These are phyloP conservation scores for Ambrosiella xylebori DNA, from an alignment of 2,329 filamentous ascomycete species.

Conservation along the genomic window DNA sequence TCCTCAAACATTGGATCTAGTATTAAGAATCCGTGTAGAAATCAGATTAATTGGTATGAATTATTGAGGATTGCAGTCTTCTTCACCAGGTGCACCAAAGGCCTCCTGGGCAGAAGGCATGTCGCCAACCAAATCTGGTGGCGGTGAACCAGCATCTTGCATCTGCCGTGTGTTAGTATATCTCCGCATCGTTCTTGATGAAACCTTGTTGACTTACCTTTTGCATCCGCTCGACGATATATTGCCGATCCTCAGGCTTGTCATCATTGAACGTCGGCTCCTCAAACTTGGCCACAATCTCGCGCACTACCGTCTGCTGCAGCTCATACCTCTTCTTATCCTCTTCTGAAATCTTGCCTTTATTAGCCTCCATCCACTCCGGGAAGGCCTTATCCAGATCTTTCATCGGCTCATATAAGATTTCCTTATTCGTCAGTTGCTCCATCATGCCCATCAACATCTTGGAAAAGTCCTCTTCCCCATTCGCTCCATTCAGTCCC, in stretches of 20 bases:
- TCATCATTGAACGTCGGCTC: conserved; percentile 64
- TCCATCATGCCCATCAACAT: conserved; percentile 98
- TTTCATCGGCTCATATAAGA: conserved; percentile 97
- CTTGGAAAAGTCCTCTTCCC: conserved; percentile 79
- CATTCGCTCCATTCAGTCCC: conserved; percentile 25
- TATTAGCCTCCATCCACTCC: conserved; percentile 69
- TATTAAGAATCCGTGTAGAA: background rate
- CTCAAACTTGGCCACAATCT: conserved; percentile 85
- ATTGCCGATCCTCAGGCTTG: conserved; percentile 66
- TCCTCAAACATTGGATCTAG: background rate
- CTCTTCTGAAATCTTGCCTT: conserved; percentile 43
- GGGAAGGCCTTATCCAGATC: conserved; percentile 89
- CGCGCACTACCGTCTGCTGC: conserved; percentile 60
- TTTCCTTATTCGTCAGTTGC: conserved; percentile 94
- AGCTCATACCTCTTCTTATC: conserved; percentile 67
- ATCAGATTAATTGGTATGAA: background rate
- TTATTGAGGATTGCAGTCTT: conserved; percentile 42
- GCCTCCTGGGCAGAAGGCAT: conserved; percentile 68
- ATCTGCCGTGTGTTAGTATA: conserved; percentile 40
- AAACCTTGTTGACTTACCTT: conserved; percentile 44
- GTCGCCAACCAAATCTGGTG: conserved; percentile 78
- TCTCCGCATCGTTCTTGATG: background rate
- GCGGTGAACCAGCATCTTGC: conserved; percentile 87
- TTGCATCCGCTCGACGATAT: conserved; percentile 95
- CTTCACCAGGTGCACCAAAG: conserved; percentile 41